Percentiles rank a stretch among this genome's conserved stretches.
Conservation (phyloP, 2,329 filamentous ascomycete species). For the Sporothrix luriei region DNA sequence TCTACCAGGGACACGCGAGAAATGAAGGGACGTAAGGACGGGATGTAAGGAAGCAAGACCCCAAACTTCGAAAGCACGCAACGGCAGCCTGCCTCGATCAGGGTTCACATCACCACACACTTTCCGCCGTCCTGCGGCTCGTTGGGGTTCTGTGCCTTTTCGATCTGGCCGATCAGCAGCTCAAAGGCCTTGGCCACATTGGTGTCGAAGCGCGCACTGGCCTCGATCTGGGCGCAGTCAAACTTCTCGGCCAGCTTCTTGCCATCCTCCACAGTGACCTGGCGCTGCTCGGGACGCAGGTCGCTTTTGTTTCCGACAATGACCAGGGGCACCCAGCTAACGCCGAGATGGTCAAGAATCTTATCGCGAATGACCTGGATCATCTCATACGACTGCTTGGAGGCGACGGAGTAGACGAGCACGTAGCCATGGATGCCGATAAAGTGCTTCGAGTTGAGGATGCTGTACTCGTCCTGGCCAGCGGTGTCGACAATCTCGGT, state of each 20-base stretch:
- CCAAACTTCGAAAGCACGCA: no score
- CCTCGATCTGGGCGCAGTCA: constrained; percentile 91
- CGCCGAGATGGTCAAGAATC: constrained; percentile 93
- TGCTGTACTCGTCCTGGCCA: constrained; percentile 98
- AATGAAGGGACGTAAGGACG: not conserved
- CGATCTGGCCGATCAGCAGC: constrained; percentile 89
- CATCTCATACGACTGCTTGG: constrained; percentile 95
- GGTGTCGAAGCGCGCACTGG: constrained; percentile 89
- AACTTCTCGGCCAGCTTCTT: constrained; percentile 82
- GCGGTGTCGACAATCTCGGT: constrained; percentile 99
- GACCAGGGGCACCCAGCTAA: constrained; percentile 88
- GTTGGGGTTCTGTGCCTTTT: constrained; percentile 88
- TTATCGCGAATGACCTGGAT: constrained; percentile 94
- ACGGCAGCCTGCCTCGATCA: not conserved
- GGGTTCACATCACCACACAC: constrained; percentile 78
- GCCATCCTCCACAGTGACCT: constrained; percentile 84
- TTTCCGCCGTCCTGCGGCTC: constrained; percentile 80
- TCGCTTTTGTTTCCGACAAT: constrained; percentile 98
- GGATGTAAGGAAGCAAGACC: not conserved
- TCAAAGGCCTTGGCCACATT: constrained; percentile 94
- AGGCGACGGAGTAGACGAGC: constrained; percentile 97
- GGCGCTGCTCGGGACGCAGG: constrained; percentile 86
- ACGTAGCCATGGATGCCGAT: constrained; percentile 99
- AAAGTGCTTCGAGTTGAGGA: constrained; percentile 97
- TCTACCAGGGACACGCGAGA: constrained; percentile 1